Conservation (phyloP, 768 basidiomycete species). For the Hemileccinum rubropunctum region DNA sequence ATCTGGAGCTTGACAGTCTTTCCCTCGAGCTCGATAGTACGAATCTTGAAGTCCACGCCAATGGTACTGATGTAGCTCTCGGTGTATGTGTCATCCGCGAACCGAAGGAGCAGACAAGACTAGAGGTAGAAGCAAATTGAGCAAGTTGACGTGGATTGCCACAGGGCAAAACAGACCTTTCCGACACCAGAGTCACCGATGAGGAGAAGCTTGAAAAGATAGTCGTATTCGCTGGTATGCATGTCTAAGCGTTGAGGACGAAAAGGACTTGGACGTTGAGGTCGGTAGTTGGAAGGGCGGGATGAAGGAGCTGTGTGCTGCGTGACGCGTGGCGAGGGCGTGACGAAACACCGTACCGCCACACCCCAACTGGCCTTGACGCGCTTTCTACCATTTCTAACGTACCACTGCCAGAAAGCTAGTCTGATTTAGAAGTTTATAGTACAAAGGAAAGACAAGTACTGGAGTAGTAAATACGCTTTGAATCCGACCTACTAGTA, state of each 20-base stretch:
- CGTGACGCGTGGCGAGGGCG: conserved; percentile 34
- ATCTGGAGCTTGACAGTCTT: conserved; percentile 99
- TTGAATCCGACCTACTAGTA: too few relatives aligned
- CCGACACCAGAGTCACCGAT: conserved; percentile 96
- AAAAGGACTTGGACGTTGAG: conserved; percentile 28
- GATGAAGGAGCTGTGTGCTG: conserved; percentile 32
- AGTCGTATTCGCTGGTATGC: conserved; percentile 95
- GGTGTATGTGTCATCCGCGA: conserved; percentile 96
- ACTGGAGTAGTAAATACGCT: too few relatives aligned
- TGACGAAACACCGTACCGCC: conserved; percentile 30
- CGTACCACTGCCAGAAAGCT: too few relatives aligned
- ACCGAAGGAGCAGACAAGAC: conserved; percentile 90
- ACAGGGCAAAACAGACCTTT: conserved; percentile 52
- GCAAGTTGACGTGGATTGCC: conserved; percentile 15
- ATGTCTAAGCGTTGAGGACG: conserved; percentile 41
- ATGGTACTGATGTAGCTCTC: conserved; percentile 98
- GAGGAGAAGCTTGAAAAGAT: conserved; percentile 93
- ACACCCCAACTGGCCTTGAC: conserved; percentile 11
- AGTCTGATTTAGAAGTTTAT: too few relatives aligned
- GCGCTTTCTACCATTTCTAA: background rate
- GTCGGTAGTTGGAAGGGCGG: conserved; percentile 33
- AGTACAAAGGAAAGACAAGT: too few relatives aligned
- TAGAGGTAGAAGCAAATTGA: conserved; percentile 39
- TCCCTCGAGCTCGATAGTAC: conserved; percentile 97
- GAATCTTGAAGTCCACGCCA: conserved; percentile 98